Evolutionary conservation across 257 asterid species (phyloP), one percentile per base, ranked within the genome.

Genomic region (Buddleja alternifolia): DNA sequence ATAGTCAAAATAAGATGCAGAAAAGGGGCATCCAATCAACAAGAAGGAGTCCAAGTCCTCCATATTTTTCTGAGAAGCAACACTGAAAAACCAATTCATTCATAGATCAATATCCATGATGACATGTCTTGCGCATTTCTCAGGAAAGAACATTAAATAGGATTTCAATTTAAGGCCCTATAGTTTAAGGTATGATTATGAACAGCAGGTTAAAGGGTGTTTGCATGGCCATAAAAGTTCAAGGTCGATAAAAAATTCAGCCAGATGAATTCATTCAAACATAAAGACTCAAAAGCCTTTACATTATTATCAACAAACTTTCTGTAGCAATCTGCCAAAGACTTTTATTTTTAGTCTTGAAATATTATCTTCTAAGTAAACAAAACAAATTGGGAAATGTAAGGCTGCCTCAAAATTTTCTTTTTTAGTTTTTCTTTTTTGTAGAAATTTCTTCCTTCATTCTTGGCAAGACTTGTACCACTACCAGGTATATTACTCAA

Each of bases 231-330:
- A n/a, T n/a, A n/a, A n/a, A n/a, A n/a, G 56, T 60, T 29, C 29
- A 64, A 14, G 51, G 63, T 23, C 41, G 55, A 17, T 1, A 39
- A 24, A n/a, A 11, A 48, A 50, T 10, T 19, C 46, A 65, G 17
- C 71, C 6, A 37, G 51, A 47, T 25, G 16, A 42, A 66, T 39
- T 66, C 19, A 52, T 21, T n/a, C n/a, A 50, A 44, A 54, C 37
- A 34, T 39, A 58, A 24, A 23, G 29, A 29, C 66, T 42, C 4
- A 32, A 46, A 34, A 25, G n/a, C n/a, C 39, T 24, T n/a, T 66
- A 42, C 42, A 41, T 56, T 16, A 55, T 46, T 29, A 17, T 57
- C 39, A 19, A 58, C 16, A 7, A 10, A 11, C n/a, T 55, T 36
- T 12, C 50, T 37, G 12, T 19, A 17, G 36, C 34, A 56, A 40